These are phyloP conservation scores for Aphelidium insulamus DNA, from an alignment of 371 early-diverging fungal species.

Conservation along the genomic window DNA sequence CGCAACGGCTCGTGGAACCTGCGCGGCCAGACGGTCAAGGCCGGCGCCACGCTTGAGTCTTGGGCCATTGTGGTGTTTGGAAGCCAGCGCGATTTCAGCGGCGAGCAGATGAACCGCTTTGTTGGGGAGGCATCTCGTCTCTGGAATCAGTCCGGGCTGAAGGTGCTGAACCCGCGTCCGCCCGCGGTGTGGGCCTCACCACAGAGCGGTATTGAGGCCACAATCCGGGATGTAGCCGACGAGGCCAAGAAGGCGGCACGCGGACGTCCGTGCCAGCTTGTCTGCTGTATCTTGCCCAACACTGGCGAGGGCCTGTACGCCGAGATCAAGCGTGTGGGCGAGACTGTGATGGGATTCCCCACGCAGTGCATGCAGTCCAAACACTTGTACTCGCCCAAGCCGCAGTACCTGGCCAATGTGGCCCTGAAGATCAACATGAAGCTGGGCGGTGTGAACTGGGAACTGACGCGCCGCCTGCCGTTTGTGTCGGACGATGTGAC, in stretches of 20 bases:
- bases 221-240: constrained; percentile 49
- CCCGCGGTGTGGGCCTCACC: constrained; percentile 47
- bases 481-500: constrained; percentile 51
- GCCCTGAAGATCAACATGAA: constrained; percentile 74
- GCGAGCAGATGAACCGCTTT: constrained; percentile 18
- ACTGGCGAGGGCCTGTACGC: constrained; percentile 69
- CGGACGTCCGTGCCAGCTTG: constrained; percentile 34
- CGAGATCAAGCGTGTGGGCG: constrained; percentile 80
- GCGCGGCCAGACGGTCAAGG: constrained; percentile 51
- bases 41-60: constrained; percentile 47
- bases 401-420: constrained; percentile 54
- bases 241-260: constrained; percentile 27
- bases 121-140: constrained; percentile 20
- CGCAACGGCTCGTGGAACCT: constrained; percentile 78
- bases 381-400: constrained; percentile 35
- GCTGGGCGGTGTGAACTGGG: constrained; percentile 50
- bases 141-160: constrained; percentile 35
- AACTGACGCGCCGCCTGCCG: constrained; percentile 12
- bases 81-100: constrained; percentile 8
- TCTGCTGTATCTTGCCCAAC: constrained; percentile 64
- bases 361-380: constrained; percentile 78
- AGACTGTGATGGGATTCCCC: constrained; percentile 68
- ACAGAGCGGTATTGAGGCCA: constrained; percentile 28
- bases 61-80: constrained; percentile 58
- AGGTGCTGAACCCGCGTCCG: constrained; percentile 23